Evolutionary conservation across 768 basidiomycete species (phyloP), one percentile per base, ranked within the genome.

Genomic region (Kwoniella sp.): DNA sequence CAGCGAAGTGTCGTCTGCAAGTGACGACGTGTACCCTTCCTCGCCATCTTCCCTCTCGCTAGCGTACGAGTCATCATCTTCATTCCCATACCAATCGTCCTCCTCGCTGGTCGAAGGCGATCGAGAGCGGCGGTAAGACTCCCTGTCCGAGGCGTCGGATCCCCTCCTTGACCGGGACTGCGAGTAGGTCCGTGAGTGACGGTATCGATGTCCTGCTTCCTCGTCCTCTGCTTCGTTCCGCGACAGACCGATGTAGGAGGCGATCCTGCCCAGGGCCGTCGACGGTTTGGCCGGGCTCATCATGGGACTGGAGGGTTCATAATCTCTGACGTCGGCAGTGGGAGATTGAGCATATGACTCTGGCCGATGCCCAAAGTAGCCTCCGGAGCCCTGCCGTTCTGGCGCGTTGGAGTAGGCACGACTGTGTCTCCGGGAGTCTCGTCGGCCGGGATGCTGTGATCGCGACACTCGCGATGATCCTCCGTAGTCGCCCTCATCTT

Each of bases 1-100:
- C 9, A 73, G 58, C 1, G 72, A 73, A 9, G 72, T 73, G 43
- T 73, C 73, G 54, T 73, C 70, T 15, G 71, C 67, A 42, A 69
- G 43, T 26, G 73, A 69, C 5, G 74, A 67, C 12, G 65, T 62
- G 47, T 72, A 69, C 19, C 71, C 64, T 53, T 72, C 69, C 60
- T 75, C 62, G 17, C 67, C 62, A 54, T 60, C 53, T 37, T 47
- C 49, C 26, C 67, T 46, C 22, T 71, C 65, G 15, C 69, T 70
- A 10, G 53, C 43, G 9, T 62, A 52, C 5, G 57, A 65, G 25
- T 70, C 63, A 11, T 57, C 61, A 25, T 70, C 71, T 33, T 68
- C 66, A 19, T 73, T 67, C 25, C 47, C 46, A 34, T 73, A 69
- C 17, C 74, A 73, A 71, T 73, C 74, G 29, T 59, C 57, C 36